A percentile compares a stretch with the other conserved stretches of the same genome.
Evolutionary conservation across 192 early-diverging fungal genomes (phyloP).

Genomic region (Chytriomyces sp.): DNA sequence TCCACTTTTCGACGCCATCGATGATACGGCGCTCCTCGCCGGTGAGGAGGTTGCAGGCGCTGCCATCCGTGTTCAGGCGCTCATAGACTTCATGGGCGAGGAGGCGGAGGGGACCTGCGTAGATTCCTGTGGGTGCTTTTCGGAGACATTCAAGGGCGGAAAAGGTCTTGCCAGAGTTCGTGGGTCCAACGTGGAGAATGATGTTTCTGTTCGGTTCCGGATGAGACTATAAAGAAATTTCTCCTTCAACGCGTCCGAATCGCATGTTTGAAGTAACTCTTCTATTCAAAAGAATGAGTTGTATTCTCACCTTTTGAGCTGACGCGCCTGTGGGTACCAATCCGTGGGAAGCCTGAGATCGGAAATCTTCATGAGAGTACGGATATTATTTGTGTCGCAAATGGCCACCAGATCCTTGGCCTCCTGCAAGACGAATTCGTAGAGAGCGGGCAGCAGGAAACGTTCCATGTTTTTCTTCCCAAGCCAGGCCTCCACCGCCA

Average conservation of each 20-base stretch:
- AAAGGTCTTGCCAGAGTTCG: slow-evolving; percentile 97
- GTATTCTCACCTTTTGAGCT: slow-evolving; percentile 56
- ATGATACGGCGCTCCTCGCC: slow-evolving; percentile 82
- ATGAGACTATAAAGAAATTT: not conserved
- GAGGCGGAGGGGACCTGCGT: slow-evolving; percentile 88
- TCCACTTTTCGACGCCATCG: slow-evolving; percentile 53
- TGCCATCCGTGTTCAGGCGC: slow-evolving; percentile 74
- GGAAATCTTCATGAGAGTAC: slow-evolving; percentile 51
- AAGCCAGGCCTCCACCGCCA: not conserved
- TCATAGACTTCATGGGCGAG: slow-evolving; percentile 93
- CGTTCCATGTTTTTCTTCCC: slow-evolving; percentile 28
- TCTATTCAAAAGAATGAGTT: not conserved
- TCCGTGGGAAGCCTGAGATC: slow-evolving; percentile 81
- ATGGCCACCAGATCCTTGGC: not conserved
- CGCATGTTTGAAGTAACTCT: not conserved
- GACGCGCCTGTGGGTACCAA: slow-evolving; percentile 74
- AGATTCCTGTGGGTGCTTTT: slow-evolving; percentile 65
- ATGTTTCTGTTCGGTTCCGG: slow-evolving; percentile 60
- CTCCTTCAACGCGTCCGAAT: not conserved
- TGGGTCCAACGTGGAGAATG: slow-evolving; percentile 93
- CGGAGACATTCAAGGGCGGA: slow-evolving; percentile 77
- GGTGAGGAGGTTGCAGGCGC: slow-evolving; percentile 82
- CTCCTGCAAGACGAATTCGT: slow-evolving; percentile 23
- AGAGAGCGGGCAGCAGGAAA: slow-evolving; percentile 39
- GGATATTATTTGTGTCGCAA: slow-evolving; percentile 20